These are phyloP conservation scores for Cryptosporidium ryanae DNA, from an alignment of 169 alveolate genomes.

Conservation along the genomic window DNA sequence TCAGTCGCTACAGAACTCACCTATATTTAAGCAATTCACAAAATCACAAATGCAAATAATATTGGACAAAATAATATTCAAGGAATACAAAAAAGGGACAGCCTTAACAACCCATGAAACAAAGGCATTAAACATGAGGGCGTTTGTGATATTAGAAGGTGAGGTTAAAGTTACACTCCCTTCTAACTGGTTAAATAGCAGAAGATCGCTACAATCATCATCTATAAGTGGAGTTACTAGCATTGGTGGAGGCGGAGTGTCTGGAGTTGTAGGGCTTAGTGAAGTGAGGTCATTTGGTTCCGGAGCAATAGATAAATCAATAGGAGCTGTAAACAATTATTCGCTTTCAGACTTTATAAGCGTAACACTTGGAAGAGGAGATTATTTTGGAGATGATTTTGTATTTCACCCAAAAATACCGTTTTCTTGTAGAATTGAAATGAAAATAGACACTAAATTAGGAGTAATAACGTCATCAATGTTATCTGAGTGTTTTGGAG, in stretches of 20 bases:
- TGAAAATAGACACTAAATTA: conserved; percentile 76
- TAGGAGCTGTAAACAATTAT: conserved; percentile 37
- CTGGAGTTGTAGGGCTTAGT: neutral
- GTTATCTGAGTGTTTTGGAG: conserved; percentile 70
- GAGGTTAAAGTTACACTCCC: conserved; percentile 78
- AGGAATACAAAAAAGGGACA: neutral
- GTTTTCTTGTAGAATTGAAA: conserved; percentile 85
- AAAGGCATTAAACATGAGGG: conserved; percentile 61
- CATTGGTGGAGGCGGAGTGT: neutral
- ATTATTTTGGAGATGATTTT: conserved; percentile 94
- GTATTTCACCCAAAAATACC: conserved; percentile 86
- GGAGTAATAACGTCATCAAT: conserved; percentile 66
- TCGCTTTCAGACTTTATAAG: conserved; percentile 28
- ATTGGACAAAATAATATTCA: conserved; percentile 30
- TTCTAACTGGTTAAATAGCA: conserved; percentile 48
- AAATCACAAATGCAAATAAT: conserved; percentile 51
- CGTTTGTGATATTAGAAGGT: conserved; percentile 87
- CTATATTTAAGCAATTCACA: conserved; percentile 85
- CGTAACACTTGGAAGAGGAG: conserved; percentile 88
- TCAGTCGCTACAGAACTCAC: conserved; percentile 83
- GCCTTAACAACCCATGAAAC: conserved; percentile 12
- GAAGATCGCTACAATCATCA: conserved; percentile 20
- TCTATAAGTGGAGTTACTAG: neutral
- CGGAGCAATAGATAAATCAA: conserved; percentile 45
- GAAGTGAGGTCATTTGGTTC: neutral